A percentile compares a stretch with the other conserved stretches of the same genome.
Evolutionary conservation across 2,329 filamentous ascomycete genomes (phyloP).

Genomic region (Curvularia sp.): DNA sequence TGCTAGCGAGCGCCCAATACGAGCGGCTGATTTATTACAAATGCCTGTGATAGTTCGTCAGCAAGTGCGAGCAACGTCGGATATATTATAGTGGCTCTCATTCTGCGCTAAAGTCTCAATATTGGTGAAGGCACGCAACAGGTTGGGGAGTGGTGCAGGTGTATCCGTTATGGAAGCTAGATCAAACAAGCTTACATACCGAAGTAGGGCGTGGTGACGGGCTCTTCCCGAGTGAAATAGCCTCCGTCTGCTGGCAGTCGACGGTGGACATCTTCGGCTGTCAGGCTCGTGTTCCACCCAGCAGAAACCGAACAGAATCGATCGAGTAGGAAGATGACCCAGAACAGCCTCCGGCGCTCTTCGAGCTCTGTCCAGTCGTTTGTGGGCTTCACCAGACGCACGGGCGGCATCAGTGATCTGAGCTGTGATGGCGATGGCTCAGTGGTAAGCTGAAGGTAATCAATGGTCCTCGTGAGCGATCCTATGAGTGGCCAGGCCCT

Average conservation of each 20-base stretch:
- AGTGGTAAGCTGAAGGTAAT: constrained; percentile 43
- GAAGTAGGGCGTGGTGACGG: constrained; percentile 45
- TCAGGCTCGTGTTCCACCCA: constrained; percentile 46
- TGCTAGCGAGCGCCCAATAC: constrained; percentile 43
- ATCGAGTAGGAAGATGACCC: constrained; percentile 47
- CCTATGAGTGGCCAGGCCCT: constrained; percentile 46
- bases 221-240: constrained; percentile 46
- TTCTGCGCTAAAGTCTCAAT: not conserved
- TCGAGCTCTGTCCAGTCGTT: constrained; percentile 44
- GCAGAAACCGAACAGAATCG: constrained; percentile 44
- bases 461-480: constrained; percentile 45
- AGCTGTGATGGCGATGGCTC: constrained; percentile 37
- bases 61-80: not conserved
- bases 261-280: constrained; percentile 46
- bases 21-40: constrained; percentile 47
- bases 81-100: not conserved
- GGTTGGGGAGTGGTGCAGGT: not conserved
- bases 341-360: constrained; percentile 43
- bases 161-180: not conserved
- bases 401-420: constrained; percentile 42
- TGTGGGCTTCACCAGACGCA: constrained; percentile 35
- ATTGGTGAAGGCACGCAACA: not conserved
- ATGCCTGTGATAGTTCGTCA: constrained; percentile 17
- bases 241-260: constrained; percentile 45
- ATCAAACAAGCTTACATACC: constrained; percentile 10